Evolutionary conservation across 768 basidiomycete genomes (phyloP), one percentile per base, ranked within the genome.

Genomic region (Suillus sp.): DNA sequence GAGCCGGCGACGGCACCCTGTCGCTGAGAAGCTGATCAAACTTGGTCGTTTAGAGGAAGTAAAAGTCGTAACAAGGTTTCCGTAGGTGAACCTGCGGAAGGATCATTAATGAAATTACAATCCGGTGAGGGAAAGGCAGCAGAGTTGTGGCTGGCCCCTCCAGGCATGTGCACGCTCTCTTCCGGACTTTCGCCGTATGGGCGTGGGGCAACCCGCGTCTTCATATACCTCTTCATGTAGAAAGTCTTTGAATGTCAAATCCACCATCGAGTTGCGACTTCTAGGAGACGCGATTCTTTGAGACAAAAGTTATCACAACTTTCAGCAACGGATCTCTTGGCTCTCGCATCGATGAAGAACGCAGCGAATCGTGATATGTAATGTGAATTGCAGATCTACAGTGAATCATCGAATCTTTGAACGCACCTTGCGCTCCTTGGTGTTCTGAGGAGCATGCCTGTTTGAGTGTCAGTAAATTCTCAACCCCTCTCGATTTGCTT

Each of bases 31-130:
- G 85, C 77, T 83, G 83, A 80, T 84, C 84, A 85, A 88, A 87
- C 86, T 86, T 87, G 87, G 86, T 87, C n/a, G n/a, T n/a, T n/a
- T n/a, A n/a, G n/a, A n/a, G n/a, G n/a, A n/a, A n/a, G n/a, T n/a
- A n/a, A n/a, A 89, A 87, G 86, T 87, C 84, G 81, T 87, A 86
- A 88, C 85, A 87, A 87, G 84, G 86, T 87, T 87, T 87, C 86
- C 83, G 83, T 87, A 87, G 86, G 86, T 88, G 87, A 88, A 89
- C 85, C 86, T 88, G 86, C 83, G 81, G 86, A 88, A 86, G 87
- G 85, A 86, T 87, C 85, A 87, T 86, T 86, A 83, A 69, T 65
- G 81, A 82, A 79, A 72, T 67, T 68, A 67, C 25, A 66, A 67
- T 54, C 67, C 42, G 60, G n/a, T 7, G 11, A 22, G 50, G n/a